Evolutionary conservation across 2,329 filamentous ascomycete species (phyloP), one percentile per base, ranked within the genome.

Genomic region (Hypoxylon sp.): DNA sequence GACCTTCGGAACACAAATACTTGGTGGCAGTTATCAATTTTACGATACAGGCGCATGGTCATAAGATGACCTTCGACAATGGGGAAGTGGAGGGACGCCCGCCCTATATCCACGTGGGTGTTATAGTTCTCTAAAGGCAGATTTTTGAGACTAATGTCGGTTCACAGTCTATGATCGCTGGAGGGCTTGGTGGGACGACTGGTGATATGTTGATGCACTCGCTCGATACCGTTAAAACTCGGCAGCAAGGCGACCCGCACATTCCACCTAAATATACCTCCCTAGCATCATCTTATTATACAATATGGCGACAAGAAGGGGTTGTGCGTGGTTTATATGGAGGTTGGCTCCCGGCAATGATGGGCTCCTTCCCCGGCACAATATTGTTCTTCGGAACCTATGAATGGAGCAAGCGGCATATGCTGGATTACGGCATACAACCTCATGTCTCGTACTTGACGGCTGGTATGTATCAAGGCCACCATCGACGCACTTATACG

Each of bases 151-250:
- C 72, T 76, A 65, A 74, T 53, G 11, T 59, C 43, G 21, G 57
- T 69, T 65, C 64, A 67, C 74, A 97, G 93, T 90, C 92, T 79
- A 99, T 98, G 94, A 86, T 99, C 76, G 96, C 96, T 34, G 96
- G 96, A 76, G 96, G 95, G 66, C 84, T 97, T 58, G 96, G 97
- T 76, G 96, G 96, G 58, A 94, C 93, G 14, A 97, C 92, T 61
- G 96, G 97, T 65, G 96, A 99, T 80, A 92, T 99, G 87, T 84
- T 99, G 72, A 99, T 99, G 96, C 96, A 99, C 83, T 98, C 95
- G 49, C 87, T 99, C 76, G 96, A 99, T 80, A 99, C 96, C 0
- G 96, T 99, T 75, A 99, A 99, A 83, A 99, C 96, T 50, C 89
- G 96, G 74, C 97, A 99, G 80, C 96, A 99, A 81, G 96, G 95